Evolutionary conservation across 345 rosid genomes (phyloP), one percentile per base, ranked within the genome.

Genomic region (Linum trigynum): DNA sequence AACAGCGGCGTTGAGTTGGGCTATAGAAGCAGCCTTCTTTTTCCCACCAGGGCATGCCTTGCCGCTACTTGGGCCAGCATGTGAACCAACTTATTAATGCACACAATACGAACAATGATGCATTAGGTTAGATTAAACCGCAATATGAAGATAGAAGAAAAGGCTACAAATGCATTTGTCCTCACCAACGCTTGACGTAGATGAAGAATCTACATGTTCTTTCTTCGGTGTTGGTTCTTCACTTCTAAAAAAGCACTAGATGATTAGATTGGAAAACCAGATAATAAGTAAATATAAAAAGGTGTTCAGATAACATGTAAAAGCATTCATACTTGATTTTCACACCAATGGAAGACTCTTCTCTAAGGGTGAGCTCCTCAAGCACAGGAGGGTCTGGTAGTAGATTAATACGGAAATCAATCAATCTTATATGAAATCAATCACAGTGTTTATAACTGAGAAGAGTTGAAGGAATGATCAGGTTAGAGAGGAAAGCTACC

Each of bases 251-350:
- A 79, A 78, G 61, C 39, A 71, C 71, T 60, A 56, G 12, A 4
- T 61, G 5, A 73, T 66, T 57, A 56, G 32, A 63, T 72, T 39
- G 72, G 62, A 38, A 61, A 68, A 62, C n/a, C 35, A 58, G 59
- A n/a, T 68, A n/a, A 50, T 57, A 32, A 62, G 39, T 57, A 57
- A 62, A 38, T 55, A 37, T 32, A 5, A 53, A 4, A 62, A 43
- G 60, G 40, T 38, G 65, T 59, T 36, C 53, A 43, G 5, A 72
- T 12, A 53, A 66, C 35, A 2, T 9, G 38, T 50, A 76, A 58
- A 58, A 70, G 75, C 60, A 61, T 64, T 66, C 69, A 63, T 84
- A 86, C 97, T 82, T 83, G 76, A 82, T 72, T 83, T 76, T 80
- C 57, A 72, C 67, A 75, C 82, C 72, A n/a, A 68, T 16, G 37